A percentile compares a stretch with the other conserved stretches of the same genome.
Conservation (phyloP, 768 basidiomycete species). For the Piloderma croceum region DNA sequence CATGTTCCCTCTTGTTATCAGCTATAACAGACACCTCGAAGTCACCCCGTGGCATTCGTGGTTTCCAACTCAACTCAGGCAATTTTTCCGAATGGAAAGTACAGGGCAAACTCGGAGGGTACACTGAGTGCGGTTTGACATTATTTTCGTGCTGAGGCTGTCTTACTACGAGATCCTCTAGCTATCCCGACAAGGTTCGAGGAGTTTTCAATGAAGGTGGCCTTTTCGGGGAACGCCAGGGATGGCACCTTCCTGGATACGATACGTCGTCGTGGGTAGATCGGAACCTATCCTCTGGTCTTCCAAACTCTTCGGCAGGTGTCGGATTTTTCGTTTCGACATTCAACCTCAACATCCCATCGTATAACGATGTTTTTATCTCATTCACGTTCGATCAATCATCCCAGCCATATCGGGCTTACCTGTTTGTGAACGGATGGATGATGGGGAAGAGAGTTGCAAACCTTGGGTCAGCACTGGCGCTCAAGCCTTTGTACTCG, state of each 20-base stretch:
- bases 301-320: slow-evolving; percentile 55
- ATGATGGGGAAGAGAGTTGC: slow-evolving; percentile 80
- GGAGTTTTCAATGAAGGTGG: slow-evolving; percentile 72
- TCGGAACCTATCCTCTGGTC: slow-evolving; percentile 52
- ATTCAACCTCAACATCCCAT: slow-evolving; percentile 56
- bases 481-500: slow-evolving; percentile 1
- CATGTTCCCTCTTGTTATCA: slow-evolving; percentile 13
- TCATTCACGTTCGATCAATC: slow-evolving; percentile 67
- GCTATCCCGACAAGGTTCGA: slow-evolving; percentile 68
- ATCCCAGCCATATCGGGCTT: slow-evolving; percentile 61
- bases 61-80: slow-evolving; percentile 63
- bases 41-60: slow-evolving; percentile 73
- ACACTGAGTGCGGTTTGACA: slow-evolving; percentile 46
- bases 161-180: slow-evolving; percentile 22
- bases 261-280: slow-evolving; percentile 52
- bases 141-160: not conserved
- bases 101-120: slow-evolving; percentile 73
- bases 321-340: slow-evolving; percentile 80
- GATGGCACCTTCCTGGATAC: slow-evolving; percentile 74
- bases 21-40: slow-evolving; percentile 51
- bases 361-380: slow-evolving; percentile 59
- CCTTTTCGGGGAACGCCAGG: slow-evolving; percentile 60
- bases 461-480: slow-evolving; percentile 53
- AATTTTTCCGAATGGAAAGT: slow-evolving; percentile 63
- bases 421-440: slow-evolving; percentile 83